Base-by-base conservation (phyloP, 257 asterid species). In the Striga asiatica region DNA sequence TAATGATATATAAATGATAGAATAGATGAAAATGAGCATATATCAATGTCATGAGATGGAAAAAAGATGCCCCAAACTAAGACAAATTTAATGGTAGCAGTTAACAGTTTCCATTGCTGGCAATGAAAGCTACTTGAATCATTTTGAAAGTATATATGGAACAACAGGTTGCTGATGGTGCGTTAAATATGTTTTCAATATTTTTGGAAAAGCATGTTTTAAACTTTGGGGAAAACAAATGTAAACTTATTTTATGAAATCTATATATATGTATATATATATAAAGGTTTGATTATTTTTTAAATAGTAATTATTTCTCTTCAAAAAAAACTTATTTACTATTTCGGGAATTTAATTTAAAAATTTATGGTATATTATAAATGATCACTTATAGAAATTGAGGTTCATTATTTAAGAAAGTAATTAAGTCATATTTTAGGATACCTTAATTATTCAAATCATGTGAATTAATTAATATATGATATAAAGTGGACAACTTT, bases 91-190 rank as follows among this genome's bases (percentile, higher is more conserved):
- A 56, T 61, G 70, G 59, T 75, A 66, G 62, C 73, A 66, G 67
- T 38, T 46, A 52, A 68, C 73, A 71, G 66, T 65, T 75, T 61
- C 81, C 56, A 46, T 68, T 75, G 75, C 68, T 68, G 61, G 70
- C 71, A 64, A 60, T 60, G 64, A 71, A 75, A 67, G 73, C 81
- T 64, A 12, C 57, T 35, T 50, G 1, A 43, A 61, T 61, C 39
- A 10, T 27, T 54, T 23, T 43, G 29, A 37, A 34, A n/a, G n/a
- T n/a, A n/a, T n/a, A 27, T 21, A 52, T 62, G 65, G 48, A 46
- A 22, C 65, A 46, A 12, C 23, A 27, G 62, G 25, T 56, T 56
- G 24, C 24, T 56, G 52, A 13, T 14, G 20, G 27, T n/a, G n/a
- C n/a, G 62, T 18, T 57, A 57, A 57, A 2, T n/a, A 29, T 60